phyloP scores from a whole-genome alignment of 2,329 filamentous ascomycete genomes.

The Botrytis galanthina region DNA sequence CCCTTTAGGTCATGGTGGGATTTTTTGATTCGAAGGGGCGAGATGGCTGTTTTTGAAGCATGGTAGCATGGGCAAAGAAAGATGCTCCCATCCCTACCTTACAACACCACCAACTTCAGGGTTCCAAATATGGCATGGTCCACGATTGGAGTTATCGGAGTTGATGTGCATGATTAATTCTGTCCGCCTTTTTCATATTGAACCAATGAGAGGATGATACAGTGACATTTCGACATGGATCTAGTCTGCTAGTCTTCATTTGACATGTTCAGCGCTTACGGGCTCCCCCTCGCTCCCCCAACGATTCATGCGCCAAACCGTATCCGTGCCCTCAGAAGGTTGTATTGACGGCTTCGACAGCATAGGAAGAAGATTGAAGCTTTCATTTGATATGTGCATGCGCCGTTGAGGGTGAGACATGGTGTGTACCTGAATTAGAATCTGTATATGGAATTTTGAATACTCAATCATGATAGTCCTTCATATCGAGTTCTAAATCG shows the following conservation, averaged over 20 bases:
- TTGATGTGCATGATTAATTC: constrained; percentile 24
- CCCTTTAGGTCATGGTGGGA: constrained; percentile 17
- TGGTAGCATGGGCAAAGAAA: constrained; percentile 4
- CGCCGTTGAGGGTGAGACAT: not conserved
- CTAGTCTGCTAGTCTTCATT: constrained; percentile 14
- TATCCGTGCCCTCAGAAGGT: constrained; percentile 9
- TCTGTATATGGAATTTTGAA: not conserved
- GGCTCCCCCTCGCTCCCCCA: not conserved
- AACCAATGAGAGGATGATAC: not conserved
- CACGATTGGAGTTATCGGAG: constrained; percentile 24
- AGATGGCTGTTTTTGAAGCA: constrained; percentile 17
- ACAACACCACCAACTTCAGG: constrained; percentile 19
- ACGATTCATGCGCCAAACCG: constrained; percentile 7
- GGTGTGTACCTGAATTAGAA: not conserved
- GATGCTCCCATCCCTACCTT: not conserved
- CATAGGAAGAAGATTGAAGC: not conserved
- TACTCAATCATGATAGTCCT: not conserved
- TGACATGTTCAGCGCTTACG: constrained; percentile 12
- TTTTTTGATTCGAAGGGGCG: constrained; percentile 11
- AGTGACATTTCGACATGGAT: constrained; percentile 2
- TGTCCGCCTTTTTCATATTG: not conserved
- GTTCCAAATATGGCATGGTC: constrained; percentile 30
- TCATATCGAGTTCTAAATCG: not conserved
- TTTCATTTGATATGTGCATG: not conserved
- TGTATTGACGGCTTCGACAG: constrained; percentile 1